Conservation (phyloP, 176 grass and related monocot genomes). For the Stipa capillata region DNA sequence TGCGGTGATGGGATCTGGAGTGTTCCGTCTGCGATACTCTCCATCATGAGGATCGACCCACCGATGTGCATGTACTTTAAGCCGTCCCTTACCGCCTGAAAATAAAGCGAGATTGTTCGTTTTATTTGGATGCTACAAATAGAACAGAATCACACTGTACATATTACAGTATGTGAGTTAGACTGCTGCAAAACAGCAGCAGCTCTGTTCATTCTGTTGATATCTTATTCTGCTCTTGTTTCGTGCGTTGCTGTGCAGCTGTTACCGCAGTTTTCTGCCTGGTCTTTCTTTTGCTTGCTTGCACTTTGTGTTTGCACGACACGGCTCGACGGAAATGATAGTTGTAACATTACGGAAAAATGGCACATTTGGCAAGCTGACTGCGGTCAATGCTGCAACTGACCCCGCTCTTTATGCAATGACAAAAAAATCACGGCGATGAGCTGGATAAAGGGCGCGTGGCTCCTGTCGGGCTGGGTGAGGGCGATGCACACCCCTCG, state of each 20-base stretch:
- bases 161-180: conserved; percentile 13
- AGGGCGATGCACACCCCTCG: no score
- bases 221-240: neutral
- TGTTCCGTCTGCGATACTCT: conserved; percentile 63
- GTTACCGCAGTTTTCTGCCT: neutral
- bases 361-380: no score
- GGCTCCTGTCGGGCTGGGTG: no score
- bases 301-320: neutral
- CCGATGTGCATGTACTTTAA: conserved; percentile 90
- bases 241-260: neutral
- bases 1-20: conserved; percentile 94
- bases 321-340: neutral
- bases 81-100: conserved; percentile 33
- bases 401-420: no score
- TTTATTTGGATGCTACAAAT: neutral
- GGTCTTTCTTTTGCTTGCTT: neutral
- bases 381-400: no score
- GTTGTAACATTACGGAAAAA: neutral
- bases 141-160: conserved; percentile 9
- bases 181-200: neutral
- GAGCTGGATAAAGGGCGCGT: no score
- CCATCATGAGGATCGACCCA: conserved; percentile 65
- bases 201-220: conserved; percentile 12
- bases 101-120: neutral
- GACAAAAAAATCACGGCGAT: no score